A percentile compares a stretch with the other conserved stretches of the same genome.
These are phyloP conservation scores for Crithidia bombi DNA, from an alignment of 208 protist species.

Conservation along the genomic window DNA sequence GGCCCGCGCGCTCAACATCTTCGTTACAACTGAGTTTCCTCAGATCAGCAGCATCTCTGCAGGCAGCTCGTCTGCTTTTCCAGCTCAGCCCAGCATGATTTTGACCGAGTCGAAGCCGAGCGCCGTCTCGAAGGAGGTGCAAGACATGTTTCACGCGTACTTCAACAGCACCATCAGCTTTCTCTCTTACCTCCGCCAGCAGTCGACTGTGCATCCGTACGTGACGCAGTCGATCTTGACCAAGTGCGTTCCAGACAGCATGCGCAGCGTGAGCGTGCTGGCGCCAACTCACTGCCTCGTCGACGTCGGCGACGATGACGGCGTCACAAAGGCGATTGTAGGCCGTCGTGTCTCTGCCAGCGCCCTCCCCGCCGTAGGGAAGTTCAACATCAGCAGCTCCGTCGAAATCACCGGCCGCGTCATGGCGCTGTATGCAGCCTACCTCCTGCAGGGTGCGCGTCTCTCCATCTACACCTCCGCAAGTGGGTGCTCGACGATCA, in stretches of 20 bases:
- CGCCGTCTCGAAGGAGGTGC: constrained; percentile 28
- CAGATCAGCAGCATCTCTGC: constrained; percentile 10
- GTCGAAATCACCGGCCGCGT: constrained; percentile 56
- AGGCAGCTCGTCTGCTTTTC: constrained; percentile 3
- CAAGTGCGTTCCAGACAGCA: constrained; percentile 32
- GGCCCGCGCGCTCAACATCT: constrained; percentile 18
- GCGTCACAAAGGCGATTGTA: constrained; percentile 68
- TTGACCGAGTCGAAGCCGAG: constrained; percentile 20
- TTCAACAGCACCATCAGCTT: constrained; percentile 32
- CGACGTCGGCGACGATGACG: constrained; percentile 65
- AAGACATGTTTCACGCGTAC: constrained; percentile 30
- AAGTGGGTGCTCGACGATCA: constrained; percentile 55
- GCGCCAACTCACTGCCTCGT: constrained; percentile 49
- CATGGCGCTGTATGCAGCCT: constrained; percentile 72
- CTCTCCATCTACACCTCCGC: constrained; percentile 67
- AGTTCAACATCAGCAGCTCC: constrained; percentile 36
- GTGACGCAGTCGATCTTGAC: constrained; percentile 34
- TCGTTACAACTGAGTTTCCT: constrained; percentile 18
- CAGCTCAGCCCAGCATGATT: constrained; percentile 3
- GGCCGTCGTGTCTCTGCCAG: constrained; percentile 23
- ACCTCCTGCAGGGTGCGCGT: constrained; percentile 74
- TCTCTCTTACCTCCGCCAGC: constrained; percentile 36
- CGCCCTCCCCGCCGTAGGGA: constrained; percentile 38
- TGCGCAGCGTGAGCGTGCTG: constrained; percentile 55
- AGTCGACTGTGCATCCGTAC: constrained; percentile 32